A percentile compares a stretch with the other conserved stretches of the same genome.
Conservation (phyloP, 768 basidiomycete genomes). For the Sporobolomyces phaffii region DNA sequence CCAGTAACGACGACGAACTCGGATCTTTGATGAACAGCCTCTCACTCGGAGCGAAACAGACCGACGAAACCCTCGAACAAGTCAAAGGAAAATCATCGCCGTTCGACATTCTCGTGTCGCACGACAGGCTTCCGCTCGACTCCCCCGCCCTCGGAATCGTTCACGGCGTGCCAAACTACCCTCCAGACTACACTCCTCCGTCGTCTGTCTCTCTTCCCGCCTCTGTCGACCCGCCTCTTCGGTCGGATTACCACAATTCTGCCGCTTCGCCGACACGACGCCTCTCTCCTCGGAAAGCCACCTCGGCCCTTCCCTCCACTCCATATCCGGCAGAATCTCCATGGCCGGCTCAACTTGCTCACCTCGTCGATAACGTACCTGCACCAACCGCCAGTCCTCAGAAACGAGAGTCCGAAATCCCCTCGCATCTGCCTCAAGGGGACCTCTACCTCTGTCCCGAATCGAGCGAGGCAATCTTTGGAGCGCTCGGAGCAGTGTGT, state of each 20-base stretch:
- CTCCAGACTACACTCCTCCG: background rate
- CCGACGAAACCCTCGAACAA: background rate
- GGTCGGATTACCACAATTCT: background rate
- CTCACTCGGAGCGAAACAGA: background rate
- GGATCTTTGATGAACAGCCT: constrained; percentile 6
- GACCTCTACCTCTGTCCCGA: constrained; percentile 79
- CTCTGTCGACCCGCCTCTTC: background rate
- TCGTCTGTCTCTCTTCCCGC: background rate
- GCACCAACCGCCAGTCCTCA: constrained; percentile 23
- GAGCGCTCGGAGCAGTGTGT: constrained; percentile 74
- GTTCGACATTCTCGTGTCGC: constrained; percentile 38
- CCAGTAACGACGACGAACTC: constrained; percentile 2
- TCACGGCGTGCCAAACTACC: constrained; percentile 27
- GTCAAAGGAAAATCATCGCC: constrained; percentile 10
- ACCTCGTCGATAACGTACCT: constrained; percentile 50
- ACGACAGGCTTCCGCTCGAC: constrained; percentile 13
- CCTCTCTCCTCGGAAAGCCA: constrained; percentile 43
- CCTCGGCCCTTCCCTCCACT: background rate
- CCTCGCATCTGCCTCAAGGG: constrained; percentile 62
- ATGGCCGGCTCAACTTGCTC: constrained; percentile 55
- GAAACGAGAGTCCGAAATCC: constrained; percentile 66
- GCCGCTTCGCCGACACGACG: constrained; percentile 1
- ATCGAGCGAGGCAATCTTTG: constrained; percentile 70
- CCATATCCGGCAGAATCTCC: constrained; percentile 53
- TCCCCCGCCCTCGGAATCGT: constrained; percentile 34